phyloP scores from a whole-genome alignment of 2,329 filamentous ascomycete genomes.

The Fusarium floridanum region DNA sequence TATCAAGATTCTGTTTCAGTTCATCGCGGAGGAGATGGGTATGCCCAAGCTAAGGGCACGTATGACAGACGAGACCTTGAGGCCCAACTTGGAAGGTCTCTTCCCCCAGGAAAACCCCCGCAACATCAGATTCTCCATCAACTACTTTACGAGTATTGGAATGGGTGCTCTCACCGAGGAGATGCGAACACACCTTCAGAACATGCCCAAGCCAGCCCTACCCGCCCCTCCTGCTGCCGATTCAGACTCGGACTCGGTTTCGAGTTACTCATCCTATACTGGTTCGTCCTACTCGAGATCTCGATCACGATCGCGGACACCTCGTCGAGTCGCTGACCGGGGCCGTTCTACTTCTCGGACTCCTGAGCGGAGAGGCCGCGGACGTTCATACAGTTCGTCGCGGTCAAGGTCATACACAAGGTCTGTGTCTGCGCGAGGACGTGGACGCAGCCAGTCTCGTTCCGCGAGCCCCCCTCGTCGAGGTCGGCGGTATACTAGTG shows the following conservation, averaged over 20 bases:
- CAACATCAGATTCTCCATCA: conserved; percentile 97
- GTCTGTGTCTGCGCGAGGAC: conserved; percentile 51
- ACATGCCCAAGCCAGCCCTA: conserved; percentile 85
- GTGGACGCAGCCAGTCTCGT: conserved; percentile 43
- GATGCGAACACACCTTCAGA: conserved; percentile 92
- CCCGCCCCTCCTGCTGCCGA: conserved; percentile 72
- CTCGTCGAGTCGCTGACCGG: conserved; percentile 41
- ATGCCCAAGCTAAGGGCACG: conserved; percentile 82
- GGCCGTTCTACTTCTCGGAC: conserved; percentile 49
- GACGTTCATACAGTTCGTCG: conserved; percentile 45
- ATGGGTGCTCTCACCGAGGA: conserved; percentile 96
- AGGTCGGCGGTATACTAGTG: conserved; percentile 40
- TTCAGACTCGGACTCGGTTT: conserved; percentile 79
- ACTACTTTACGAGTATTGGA: conserved; percentile 98
- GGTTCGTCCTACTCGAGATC: conserved; percentile 71
- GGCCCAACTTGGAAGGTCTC: conserved; percentile 83
- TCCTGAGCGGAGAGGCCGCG: conserved; percentile 43
- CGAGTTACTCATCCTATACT: conserved; percentile 83
- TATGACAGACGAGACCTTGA: conserved; percentile 82
- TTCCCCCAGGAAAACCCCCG: conserved; percentile 91
- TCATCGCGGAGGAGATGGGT: conserved; percentile 87
- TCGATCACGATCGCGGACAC: conserved; percentile 60
- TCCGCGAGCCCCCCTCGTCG: conserved; percentile 50
- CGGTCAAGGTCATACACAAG: conserved; percentile 62
- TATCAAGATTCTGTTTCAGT: conserved; percentile 97